phyloP scores from a whole-genome alignment of 2,329 filamentous ascomycete genomes.

The Beauveria caledonica region DNA sequence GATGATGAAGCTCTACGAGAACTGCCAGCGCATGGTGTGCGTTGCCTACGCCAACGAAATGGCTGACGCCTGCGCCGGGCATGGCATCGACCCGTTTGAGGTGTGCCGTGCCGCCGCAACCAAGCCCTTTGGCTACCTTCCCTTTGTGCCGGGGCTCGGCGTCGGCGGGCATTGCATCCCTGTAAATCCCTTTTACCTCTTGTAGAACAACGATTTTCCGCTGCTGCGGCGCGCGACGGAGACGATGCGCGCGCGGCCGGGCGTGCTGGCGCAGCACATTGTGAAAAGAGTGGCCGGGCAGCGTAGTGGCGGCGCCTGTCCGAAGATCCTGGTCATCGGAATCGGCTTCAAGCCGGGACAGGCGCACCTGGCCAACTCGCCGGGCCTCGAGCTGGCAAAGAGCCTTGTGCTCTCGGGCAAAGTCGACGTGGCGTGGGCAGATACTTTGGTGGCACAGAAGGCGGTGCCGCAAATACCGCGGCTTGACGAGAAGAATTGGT shows the following conservation, averaged over 20 bases:
- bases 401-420: constrained; percentile 27
- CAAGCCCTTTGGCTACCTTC: constrained; percentile 45
- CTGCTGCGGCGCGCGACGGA: constrained; percentile 36
- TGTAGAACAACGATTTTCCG: constrained; percentile 39
- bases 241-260: constrained; percentile 35
- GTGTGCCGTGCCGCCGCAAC: constrained; percentile 40
- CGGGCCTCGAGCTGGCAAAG: constrained; percentile 34
- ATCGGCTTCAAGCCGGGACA: constrained; percentile 44
- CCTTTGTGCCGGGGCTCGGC: constrained; percentile 38
- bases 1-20: constrained; percentile 52
- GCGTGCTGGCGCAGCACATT: constrained; percentile 27
- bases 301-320: constrained; percentile 5
- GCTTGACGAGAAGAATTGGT: constrained; percentile 29
- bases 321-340: constrained; percentile 35
- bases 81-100: constrained; percentile 42
- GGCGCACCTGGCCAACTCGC: constrained; percentile 38
- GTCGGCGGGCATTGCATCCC: constrained; percentile 51
- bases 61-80: constrained; percentile 40
- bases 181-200: constrained; percentile 45
- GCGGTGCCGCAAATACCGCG: constrained; percentile 32
- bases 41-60: constrained; percentile 50
- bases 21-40: constrained; percentile 47
- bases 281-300: constrained; percentile 17
- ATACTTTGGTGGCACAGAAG: constrained; percentile 35
- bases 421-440: constrained; percentile 35